Evolutionary conservation across 2,329 filamentous ascomycete genomes (phyloP), one percentile per base, ranked within the genome.

Genomic region (Pleurostoma richardsiae): DNA sequence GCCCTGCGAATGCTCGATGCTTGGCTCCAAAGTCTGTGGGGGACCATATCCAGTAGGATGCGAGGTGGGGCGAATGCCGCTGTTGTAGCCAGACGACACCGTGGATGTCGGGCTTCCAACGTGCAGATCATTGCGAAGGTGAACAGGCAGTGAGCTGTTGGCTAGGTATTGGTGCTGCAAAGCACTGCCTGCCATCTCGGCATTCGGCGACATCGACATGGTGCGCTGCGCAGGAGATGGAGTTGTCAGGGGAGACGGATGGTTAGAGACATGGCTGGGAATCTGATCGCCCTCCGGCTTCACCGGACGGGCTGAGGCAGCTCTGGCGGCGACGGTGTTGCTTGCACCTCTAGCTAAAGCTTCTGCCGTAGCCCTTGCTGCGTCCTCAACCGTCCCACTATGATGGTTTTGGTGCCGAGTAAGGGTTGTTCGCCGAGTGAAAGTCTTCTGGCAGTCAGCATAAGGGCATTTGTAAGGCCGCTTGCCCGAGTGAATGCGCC

Each of bases 381-480:
- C 90, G 66, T 97, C 92, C 65, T 96, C 92, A 11, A 96, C 88
- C 0, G 91, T 96, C 39, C 92, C 94, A 26, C 88, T 95, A 66
- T 97, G 94, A 59, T 95, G 89, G 57, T 95, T 96, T 69, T 96
- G 90, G 64, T 99, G 94, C 43, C 94, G 83, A 3, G 92, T 99
- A 51, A 99, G 74, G 3, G 94, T 97, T 1, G 94, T 97, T 54
- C 92, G 86, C 48, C 94, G 85, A 7, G 94, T 99, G 61, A 99
- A 99, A 0, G 92, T 97, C 78, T 97, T 97, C 63, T 97, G 91
- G 67, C 94, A 99, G 65, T 96, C 91, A 49, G 90, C 91, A 59
- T 94, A 97, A 1, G 91, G 91, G 69, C 94, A 99, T 67, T 96
- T 96, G 74, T 97, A 99, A 2, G 94, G 94, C 43, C 94, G 80